Evolutionary conservation across 2,329 filamentous ascomycete genomes (phyloP), one percentile per base, ranked within the genome.

Genomic region (Lasiodiplodia hormozganensis): DNA sequence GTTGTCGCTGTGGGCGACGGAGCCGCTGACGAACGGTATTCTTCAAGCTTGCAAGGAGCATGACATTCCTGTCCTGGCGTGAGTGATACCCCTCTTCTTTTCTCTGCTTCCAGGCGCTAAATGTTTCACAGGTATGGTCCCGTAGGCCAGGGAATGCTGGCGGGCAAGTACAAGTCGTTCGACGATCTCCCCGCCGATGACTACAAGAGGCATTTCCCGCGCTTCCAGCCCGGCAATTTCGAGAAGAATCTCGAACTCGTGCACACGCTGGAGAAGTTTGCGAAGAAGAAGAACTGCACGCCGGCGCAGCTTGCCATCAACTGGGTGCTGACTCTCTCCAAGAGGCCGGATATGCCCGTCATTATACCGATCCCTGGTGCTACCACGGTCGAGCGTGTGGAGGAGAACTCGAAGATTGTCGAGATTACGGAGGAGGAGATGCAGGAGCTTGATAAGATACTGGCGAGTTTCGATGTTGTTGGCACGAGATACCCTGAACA

Each of bases 291-390:
- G 70, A 79, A 77, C 0, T 86, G 84, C 75, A 90, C 87, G 0
- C 75, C 86, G 3, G 84, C 85, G 1, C 90, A 93, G 79, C 81
- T 93, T 31, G 90, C 90, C n/a, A 81, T 93, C 65, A 85, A 83
- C 65, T 94, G 90, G 90, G 78, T 88, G 3, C 72, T 83, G 52
- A 78, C 83, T 1, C 78, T 88, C 51, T 85, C 82, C 49, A 80
- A 78, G 60, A 81, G 80, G 38, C 82, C 85, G 4, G 87, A 85
- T 49, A 84, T 86, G 83, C 86, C 86, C 28, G 78, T 75, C 43
- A 86, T 91, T 70, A 86, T 92, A 60, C 89, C 89, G 4, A 91
- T 92, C 70, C 90, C 90, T 0, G 89, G 90, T 2, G 86, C 89
- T 8, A 87, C 87, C 0, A 87, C 83, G 4, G 80, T 79, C 12